Percentiles rank a stretch among this genome's conserved stretches.
phyloP scores from a whole-genome alignment of 2,329 filamentous ascomycete genomes.

The Fusarium sp. region DNA sequence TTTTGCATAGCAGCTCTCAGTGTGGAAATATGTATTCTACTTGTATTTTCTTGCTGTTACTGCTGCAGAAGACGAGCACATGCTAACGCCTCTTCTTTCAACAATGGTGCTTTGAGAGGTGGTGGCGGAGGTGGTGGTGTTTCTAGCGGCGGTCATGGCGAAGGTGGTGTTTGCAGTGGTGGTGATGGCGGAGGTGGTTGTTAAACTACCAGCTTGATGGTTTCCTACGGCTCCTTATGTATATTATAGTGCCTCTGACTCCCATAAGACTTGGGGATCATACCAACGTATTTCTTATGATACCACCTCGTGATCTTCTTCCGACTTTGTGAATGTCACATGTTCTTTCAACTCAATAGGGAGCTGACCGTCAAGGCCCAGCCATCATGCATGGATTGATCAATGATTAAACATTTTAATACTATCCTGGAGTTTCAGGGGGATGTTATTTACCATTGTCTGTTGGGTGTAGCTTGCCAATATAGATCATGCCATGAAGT shows the following conservation, averaged over 20 bases:
- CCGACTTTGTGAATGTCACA: slow-evolving; percentile 54
- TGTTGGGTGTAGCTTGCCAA: background rate
- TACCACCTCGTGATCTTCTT: slow-evolving; percentile 20
- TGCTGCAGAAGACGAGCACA: no score
- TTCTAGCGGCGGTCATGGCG: no score
- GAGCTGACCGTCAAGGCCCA: background rate
- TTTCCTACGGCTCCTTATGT: background rate
- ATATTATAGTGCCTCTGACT: no score
- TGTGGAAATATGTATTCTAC: no score
- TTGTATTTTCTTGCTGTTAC: no score
- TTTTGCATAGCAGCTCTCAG: no score
- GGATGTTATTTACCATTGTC: background rate
- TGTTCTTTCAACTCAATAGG: background rate
- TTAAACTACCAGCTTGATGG: background rate
- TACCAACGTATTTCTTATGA: background rate
- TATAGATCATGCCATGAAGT: background rate
- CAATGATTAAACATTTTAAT: no score
- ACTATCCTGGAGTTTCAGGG: background rate
- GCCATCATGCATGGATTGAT: background rate
- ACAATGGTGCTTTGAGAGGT: background rate
- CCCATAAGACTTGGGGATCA: no score
- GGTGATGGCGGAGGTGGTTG: background rate
- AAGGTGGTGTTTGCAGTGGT: no score
- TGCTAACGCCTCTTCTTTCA: background rate
- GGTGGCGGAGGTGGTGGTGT: background rate